Evolutionary conservation across 345 rosid species (phyloP), one percentile per base, ranked within the genome.

Genomic region (Jatropha curcas): DNA sequence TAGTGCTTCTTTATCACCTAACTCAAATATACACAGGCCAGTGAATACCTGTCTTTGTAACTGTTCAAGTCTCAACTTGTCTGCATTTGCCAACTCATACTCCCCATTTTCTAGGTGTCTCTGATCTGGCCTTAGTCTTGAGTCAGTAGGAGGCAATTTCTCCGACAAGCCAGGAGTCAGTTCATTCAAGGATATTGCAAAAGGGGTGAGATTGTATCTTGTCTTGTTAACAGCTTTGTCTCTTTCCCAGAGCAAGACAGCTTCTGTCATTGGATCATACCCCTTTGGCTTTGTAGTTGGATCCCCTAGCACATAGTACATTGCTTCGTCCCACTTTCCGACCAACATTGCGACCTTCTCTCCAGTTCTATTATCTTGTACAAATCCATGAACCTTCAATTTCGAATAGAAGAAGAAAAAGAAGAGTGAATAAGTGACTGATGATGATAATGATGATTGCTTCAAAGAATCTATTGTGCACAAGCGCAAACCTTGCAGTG

Each of bases 271-370:
- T 71, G 97, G 98, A 79, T 96, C 99, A 78, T 93, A 96, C 17
- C 95, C 98, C 75, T 91, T 92, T 14, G 98, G 99, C 71, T 95
- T 96, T 53, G 85, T 83, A 1, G 90, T 88, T 57, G 92, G 96
- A 86, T 93, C 97, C 65, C 98, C 98, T 68, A 88, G 72, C 27
- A 91, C 98, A 73, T 92, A 91, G 87, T 95, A 95, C 92, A 95
- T 85, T 48, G 97, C 99, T 76, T 87, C 99, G 68, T 96, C 99
- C 99, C 99, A 96, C 88, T 96, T 96, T 8, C 99, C 98, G 60
- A 96, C 82, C 85, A 96, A 71, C 88, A 93, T 79, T 39, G 98
- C 99, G 43, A 96, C 97, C 87, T 91, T 96, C 88, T 93, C 96
- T 68, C 97, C 99, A 0, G 95, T 96, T 76, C 88, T 88, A 65